Conservation (phyloP, 2,329 filamentous ascomycete species). For the Diaporthe nobilis region DNA sequence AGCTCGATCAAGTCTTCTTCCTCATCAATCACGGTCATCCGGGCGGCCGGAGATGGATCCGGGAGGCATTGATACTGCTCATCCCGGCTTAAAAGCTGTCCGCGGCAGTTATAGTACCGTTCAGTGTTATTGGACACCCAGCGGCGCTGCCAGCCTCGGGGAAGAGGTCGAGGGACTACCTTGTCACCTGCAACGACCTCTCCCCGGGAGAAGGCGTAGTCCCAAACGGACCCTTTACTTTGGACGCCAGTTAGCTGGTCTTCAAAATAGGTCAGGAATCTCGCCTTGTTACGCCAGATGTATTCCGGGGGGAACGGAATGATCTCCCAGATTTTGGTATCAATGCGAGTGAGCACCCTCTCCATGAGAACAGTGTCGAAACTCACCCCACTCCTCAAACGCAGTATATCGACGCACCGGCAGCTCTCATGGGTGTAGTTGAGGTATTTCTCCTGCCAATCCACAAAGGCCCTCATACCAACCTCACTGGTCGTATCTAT, state of each 20-base stretch:
- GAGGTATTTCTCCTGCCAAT: background rate
- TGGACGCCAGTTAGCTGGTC: background rate
- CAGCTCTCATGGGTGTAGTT: background rate
- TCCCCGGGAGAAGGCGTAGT: background rate
- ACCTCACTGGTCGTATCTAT: background rate
- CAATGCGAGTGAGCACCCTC: background rate
- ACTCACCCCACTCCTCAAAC: background rate
- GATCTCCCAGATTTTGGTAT: background rate
- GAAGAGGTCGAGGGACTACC: background rate
- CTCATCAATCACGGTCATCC: background rate
- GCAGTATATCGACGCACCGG: background rate
- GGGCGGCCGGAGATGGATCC: too few relatives aligned
- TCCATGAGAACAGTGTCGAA: constrained; percentile 8
- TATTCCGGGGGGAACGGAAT: background rate
- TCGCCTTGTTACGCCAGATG: background rate
- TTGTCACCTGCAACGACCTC: too few relatives aligned
- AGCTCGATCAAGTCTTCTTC: background rate
- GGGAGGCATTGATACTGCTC: too few relatives aligned
- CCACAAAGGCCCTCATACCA: background rate
- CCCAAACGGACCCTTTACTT: background rate
- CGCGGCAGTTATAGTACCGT: background rate
- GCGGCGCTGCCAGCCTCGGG: background rate
- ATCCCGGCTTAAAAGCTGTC: background rate
- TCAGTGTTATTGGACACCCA: background rate
- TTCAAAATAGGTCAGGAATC: background rate